Evolutionary conservation across 2,329 filamentous ascomycete genomes (phyloP).

Genomic region (Huntiella abstrusa): DNA sequence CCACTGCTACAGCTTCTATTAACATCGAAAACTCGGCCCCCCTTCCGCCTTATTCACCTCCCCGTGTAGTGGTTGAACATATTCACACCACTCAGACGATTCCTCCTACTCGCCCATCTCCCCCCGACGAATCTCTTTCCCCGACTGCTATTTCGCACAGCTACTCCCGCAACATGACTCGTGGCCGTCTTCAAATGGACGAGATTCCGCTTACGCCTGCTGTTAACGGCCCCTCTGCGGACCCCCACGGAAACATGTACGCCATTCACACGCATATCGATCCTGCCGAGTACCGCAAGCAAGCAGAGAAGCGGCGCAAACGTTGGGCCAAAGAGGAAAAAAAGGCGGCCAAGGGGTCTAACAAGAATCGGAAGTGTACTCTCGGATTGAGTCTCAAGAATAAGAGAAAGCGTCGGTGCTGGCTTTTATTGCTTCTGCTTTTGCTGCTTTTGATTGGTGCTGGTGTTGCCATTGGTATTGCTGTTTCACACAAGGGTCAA

Average conservation of each 20-base stretch:
- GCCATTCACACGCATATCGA: neutral
- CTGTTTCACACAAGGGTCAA: slow-evolving; percentile 22
- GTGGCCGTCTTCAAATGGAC: slow-evolving; percentile 39
- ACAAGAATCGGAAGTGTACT: slow-evolving; percentile 47
- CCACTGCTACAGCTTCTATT: neutral
- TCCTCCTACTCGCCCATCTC: slow-evolving; percentile 29
- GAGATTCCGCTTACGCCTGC: slow-evolving; percentile 36
- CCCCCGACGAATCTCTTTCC: slow-evolving; percentile 31
- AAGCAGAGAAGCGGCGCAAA: slow-evolving; percentile 20
- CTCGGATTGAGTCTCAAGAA: slow-evolving; percentile 22
- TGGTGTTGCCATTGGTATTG: neutral
- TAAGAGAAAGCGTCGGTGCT: neutral
- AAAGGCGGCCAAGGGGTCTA: slow-evolving; percentile 35
- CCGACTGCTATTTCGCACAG: slow-evolving; percentile 45
- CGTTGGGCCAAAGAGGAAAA: slow-evolving; percentile 49
- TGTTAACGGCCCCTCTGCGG: slow-evolving; percentile 23
- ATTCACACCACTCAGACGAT: slow-evolving; percentile 15
- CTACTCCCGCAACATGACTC: slow-evolving; percentile 35
- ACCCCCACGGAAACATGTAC: slow-evolving; percentile 16
- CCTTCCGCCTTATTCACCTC: slow-evolving; percentile 38
- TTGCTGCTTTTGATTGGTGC: neutral
- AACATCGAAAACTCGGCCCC: slow-evolving; percentile 10
- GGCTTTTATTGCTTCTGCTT: neutral
- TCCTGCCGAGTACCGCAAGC: slow-evolving; percentile 1
- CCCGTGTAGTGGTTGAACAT: slow-evolving; percentile 15